A percentile compares a stretch with the other conserved stretches of the same genome.
Conservation (phyloP, 2,329 filamentous ascomycete genomes). For the Beauveria sp. region DNA sequence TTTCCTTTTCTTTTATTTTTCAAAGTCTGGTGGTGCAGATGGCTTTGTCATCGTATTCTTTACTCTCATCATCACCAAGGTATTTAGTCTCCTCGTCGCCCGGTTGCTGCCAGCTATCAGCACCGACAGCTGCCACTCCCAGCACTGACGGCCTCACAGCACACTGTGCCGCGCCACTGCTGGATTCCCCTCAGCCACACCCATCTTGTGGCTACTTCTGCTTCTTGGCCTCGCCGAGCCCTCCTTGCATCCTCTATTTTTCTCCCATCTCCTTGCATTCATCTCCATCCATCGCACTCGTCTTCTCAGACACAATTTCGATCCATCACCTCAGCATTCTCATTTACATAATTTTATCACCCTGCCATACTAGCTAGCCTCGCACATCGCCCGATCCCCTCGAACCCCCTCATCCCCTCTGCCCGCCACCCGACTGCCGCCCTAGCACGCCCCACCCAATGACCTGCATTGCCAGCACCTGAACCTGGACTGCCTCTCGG, state of each 20-base stretch:
- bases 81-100: no score
- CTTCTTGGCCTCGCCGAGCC: not conserved
- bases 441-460: no score
- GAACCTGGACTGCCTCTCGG: not conserved
- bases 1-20: no score
- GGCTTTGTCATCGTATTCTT: no score
- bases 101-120: not conserved
- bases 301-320: not conserved
- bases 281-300: not conserved
- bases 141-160: not conserved
- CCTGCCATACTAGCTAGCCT: no score
- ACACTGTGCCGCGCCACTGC: not conserved
- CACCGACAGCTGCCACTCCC: not conserved
- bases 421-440: no score
- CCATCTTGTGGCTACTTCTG: not conserved
- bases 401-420: no score
- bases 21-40: no score
- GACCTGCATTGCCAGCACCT: no score
- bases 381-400: no score
- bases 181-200: not conserved
- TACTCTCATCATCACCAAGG: no score
- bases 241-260: not conserved
- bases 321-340: not conserved
- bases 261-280: not conserved
- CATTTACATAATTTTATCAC: no score